Evolutionary conservation across 139 green algal species (phyloP), one percentile per base, ranked within the genome.

Genomic region (Closterium sp.): DNA sequence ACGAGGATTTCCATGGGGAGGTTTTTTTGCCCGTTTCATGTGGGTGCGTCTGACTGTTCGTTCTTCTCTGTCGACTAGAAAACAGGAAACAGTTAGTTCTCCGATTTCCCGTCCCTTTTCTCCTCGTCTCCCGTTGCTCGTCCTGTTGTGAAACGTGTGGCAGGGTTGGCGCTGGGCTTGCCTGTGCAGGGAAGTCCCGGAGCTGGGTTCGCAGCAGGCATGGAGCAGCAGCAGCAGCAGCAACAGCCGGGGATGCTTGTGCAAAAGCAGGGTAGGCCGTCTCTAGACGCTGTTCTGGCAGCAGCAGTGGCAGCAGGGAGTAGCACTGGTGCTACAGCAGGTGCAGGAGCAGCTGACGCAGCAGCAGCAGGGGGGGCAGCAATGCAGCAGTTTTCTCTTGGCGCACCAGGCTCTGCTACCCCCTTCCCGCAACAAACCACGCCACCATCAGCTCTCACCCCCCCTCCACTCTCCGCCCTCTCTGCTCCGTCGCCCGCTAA

Each of bases 251-350:
- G 34, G 29, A 70, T 90, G 87, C n/a, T 70, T 85, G 27, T 90
- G 27, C 87, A 90, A 24, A 30, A 29, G 38, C 88, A 90, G 31
- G 38, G 31, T 24, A 70, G 31, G 19, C 31, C 31, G 86, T 24
- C 19, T 22, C 31, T 85, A 89, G 31, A 22, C 19, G 86, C 86
- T 22, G 31, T 24, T 89, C 31, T 34, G 70, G 88, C 89, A 86
- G 84, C 89, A 92, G 84, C 86, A 91, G 89, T 50, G 70, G 84
- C 29, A 38, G 45, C 84, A 92, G 27, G 42, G 13, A 92, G n/a
- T 92, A 90, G 90, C 28, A 73, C 85, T 42, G 90, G 4, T 93
- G 86, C 10, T 92, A 21, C 86, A 92, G 29, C 70, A 88, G 89
- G 9, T n/a, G 89, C 89, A 88, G 89, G 31, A 34, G 89, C 89